Evolutionary conservation across 257 asterid genomes (phyloP).

Genomic region (Solanum neorickii): DNA sequence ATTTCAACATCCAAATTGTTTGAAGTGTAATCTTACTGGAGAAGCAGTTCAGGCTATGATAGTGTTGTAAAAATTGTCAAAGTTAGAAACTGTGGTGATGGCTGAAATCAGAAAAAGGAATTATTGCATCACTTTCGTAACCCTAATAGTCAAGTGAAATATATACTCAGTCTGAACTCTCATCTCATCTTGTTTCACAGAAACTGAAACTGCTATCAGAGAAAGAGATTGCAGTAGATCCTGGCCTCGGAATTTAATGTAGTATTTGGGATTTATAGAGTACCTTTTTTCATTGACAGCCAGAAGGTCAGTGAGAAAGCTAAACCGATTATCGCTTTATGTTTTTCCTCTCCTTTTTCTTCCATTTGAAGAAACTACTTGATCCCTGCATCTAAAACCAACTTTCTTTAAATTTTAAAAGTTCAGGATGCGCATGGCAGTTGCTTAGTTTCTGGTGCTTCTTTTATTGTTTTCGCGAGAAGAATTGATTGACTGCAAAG

Average conservation of each 20-base stretch:
- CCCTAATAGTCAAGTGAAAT: neutral
- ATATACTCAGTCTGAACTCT: neutral
- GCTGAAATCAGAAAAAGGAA: neutral
- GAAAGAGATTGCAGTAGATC: slow-evolving; percentile 33
- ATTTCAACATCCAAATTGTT: neutral
- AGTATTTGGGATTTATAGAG: neutral
- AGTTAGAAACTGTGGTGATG: neutral
- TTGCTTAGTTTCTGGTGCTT: neutral
- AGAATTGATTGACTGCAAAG: neutral
- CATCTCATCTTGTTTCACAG: slow-evolving; percentile 30
- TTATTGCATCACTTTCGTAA: neutral
- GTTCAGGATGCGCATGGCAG: slow-evolving; percentile 1
- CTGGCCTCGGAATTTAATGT: slow-evolving; percentile 21
- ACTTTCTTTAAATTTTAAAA: neutral
- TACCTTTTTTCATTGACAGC: slow-evolving; percentile 1
- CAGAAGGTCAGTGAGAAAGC: slow-evolving; percentile 7
- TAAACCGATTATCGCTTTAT: neutral
- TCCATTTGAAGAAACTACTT: neutral
- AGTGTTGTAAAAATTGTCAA: neutral
- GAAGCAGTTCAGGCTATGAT: neutral
- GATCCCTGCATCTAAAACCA: neutral
- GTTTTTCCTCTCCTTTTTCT: neutral
- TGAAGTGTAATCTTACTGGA: neutral
- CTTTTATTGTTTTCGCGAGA: neutral
- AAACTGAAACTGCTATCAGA: slow-evolving; percentile 75